phyloP scores from a whole-genome alignment of 495 filamentous ascomycete genomes.

The Aspergillus biplanus region DNA sequence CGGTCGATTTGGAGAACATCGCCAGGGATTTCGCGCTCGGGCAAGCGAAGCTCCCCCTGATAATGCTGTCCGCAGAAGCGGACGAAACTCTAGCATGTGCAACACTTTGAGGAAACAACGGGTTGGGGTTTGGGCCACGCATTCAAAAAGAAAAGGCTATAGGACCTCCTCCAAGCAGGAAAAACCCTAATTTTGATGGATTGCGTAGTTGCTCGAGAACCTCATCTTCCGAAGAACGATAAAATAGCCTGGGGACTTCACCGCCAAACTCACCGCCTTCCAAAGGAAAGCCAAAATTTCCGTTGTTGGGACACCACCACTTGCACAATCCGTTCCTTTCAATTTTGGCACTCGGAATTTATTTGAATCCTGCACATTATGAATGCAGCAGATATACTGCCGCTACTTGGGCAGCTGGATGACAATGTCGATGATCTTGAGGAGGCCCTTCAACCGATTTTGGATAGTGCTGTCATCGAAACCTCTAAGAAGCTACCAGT shows the following conservation, averaged over 20 bases:
- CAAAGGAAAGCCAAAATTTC: conserved; percentile 32
- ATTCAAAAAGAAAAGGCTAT: background rate
- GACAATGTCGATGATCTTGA: conserved; percentile 77
- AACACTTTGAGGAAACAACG: conserved; percentile 36
- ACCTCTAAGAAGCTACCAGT: conserved; percentile 79
- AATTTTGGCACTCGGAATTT: background rate
- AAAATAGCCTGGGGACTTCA: too few relatives aligned
- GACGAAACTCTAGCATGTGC: conserved; percentile 38
- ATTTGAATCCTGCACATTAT: conserved; percentile 28
- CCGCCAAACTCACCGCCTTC: conserved; percentile 29
- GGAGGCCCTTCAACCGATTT: conserved; percentile 67
- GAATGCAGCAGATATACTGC: conserved; percentile 48
- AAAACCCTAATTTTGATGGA: too few relatives aligned
- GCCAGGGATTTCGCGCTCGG: conserved; percentile 1
- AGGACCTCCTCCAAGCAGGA: too few relatives aligned
- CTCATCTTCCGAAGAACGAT: too few relatives aligned
- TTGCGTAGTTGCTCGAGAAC: too few relatives aligned
- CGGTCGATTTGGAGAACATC: conserved; percentile 18
- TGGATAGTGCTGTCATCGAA: conserved; percentile 64
- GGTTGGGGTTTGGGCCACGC: too few relatives aligned
- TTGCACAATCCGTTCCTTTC: background rate
- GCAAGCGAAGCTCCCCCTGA: conserved; percentile 23
- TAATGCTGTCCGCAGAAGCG: conserved; percentile 43
- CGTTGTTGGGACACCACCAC: conserved; percentile 5
- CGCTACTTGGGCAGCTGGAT: conserved; percentile 71